phyloP scores from a whole-genome alignment of 129 eudicot genomes.

The Centella asiatica region DNA sequence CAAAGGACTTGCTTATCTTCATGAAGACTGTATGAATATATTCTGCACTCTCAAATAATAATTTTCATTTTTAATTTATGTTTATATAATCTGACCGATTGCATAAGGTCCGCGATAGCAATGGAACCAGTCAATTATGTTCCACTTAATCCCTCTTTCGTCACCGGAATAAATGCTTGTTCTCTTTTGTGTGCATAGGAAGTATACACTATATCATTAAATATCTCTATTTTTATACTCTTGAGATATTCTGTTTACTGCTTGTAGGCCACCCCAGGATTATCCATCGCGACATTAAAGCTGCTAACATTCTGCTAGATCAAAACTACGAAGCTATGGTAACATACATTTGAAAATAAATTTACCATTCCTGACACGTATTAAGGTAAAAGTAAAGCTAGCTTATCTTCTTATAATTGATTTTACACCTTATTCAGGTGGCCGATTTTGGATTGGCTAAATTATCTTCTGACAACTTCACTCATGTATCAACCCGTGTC shows the following conservation, averaged over 20 bases:
- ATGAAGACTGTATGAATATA: constrained; percentile 46
- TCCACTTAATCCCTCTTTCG: too few relatives aligned
- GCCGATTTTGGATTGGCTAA: constrained; percentile 98
- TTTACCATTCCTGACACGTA: too few relatives aligned
- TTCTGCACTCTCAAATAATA: neutral
- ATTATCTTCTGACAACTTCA: constrained; percentile 60
- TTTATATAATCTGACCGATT: too few relatives aligned
- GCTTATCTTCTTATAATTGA: too few relatives aligned
- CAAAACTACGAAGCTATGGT: constrained; percentile 82
- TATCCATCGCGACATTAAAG: constrained; percentile 91
- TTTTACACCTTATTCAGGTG: constrained; percentile 34
- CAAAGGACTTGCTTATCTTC: constrained; percentile 54
- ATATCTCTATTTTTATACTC: neutral
- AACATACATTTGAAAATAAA: neutral
- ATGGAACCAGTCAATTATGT: too few relatives aligned
- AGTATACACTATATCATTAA: too few relatives aligned
- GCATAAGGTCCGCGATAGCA: too few relatives aligned
- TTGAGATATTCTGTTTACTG: constrained; percentile 5
- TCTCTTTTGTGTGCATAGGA: too few relatives aligned
- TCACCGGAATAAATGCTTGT: too few relatives aligned
- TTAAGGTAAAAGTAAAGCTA: too few relatives aligned
- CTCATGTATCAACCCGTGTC: constrained; percentile 96
- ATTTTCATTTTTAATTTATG: neutral
- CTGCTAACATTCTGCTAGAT: constrained; percentile 86
- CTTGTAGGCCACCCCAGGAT: constrained; percentile 69